phyloP scores from a whole-genome alignment of 1,284 basidiomycete genomes.

The Caloboletus inedulis region DNA sequence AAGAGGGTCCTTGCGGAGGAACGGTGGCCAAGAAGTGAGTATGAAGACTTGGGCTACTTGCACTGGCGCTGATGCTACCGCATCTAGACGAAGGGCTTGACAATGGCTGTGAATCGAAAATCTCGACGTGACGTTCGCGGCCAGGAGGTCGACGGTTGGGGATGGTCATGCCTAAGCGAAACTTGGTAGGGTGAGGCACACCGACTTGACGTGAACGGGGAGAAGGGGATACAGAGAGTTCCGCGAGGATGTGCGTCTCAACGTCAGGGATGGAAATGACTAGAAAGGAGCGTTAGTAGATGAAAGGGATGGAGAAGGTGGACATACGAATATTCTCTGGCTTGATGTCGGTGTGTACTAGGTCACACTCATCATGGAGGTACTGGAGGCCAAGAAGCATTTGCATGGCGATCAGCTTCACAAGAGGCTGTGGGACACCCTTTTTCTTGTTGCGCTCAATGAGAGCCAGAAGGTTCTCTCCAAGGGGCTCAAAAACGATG shows the following conservation, averaged over 20 bases:
- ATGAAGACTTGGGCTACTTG: conserved; percentile 33
- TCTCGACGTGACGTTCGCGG: conserved; percentile 65
- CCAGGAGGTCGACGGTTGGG: conserved; percentile 45
- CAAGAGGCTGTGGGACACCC: conserved; percentile 76
- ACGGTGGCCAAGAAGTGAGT: conserved; percentile 16
- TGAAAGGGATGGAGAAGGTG: conserved; percentile 19
- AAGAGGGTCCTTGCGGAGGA: conserved; percentile 5
- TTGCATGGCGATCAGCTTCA: conserved; percentile 82
- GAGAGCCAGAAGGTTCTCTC: conserved; percentile 82
- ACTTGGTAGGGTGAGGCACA: conserved; percentile 55
- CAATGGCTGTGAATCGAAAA: conserved; percentile 74
- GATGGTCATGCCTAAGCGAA: conserved; percentile 56
- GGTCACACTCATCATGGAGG: conserved; percentile 85
- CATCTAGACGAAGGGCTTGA: conserved; percentile 54
- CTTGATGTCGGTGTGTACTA: conserved; percentile 88
- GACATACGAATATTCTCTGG: conserved; percentile 80
- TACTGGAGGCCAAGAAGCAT: conserved; percentile 87
- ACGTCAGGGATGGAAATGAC: conserved; percentile 77
- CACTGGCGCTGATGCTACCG: conserved; percentile 40
- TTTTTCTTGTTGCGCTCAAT: conserved; percentile 86
- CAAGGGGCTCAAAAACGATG: conserved; percentile 89
- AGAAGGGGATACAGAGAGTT: conserved; percentile 61
- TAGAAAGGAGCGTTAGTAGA: conserved; percentile 29
- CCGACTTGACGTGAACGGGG: conserved; percentile 71
- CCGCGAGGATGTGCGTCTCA: conserved; percentile 64